Conservation (phyloP, 352 stramenopile species). For the Pythium periplocum region DNA sequence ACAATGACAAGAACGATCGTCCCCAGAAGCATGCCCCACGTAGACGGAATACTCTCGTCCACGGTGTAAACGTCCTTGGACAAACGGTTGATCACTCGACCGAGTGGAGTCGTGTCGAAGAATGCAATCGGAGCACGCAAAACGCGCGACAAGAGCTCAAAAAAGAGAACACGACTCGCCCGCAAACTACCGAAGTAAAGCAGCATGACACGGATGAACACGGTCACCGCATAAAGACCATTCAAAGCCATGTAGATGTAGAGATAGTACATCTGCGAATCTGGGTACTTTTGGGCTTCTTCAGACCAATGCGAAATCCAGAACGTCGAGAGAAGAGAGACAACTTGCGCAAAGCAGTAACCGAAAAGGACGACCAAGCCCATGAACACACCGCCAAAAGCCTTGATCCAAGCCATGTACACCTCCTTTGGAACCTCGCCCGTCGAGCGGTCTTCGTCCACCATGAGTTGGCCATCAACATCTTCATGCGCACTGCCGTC, state of each 20-base stretch:
- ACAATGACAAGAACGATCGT: background rate
- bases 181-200: conserved; percentile 47
- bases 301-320: conserved; percentile 96
- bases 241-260: conserved; percentile 82
- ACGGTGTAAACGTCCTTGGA: conserved; percentile 67
- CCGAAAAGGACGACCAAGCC: conserved; percentile 44
- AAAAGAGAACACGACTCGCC: conserved; percentile 48
- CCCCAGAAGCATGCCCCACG: conserved; percentile 17
- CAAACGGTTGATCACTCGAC: conserved; percentile 64
- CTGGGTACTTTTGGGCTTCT: conserved; percentile 37
- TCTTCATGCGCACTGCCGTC: conserved; percentile 35
- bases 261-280: conserved; percentile 77
- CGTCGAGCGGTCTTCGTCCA: conserved; percentile 67
- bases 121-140: conserved; percentile 65
- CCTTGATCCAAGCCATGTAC: conserved; percentile 60
- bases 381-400: conserved; percentile 49
- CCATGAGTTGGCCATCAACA: conserved; percentile 40
- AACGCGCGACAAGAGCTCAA: conserved; percentile 42
- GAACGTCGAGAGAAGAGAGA: conserved; percentile 53
- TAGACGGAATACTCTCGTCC: conserved; percentile 47
- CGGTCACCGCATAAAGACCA: conserved; percentile 37
- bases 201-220: conserved; percentile 57
- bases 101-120: conserved; percentile 72
- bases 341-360: conserved; percentile 43
- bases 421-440: conserved; percentile 66